A percentile compares a stretch with the other conserved stretches of the same genome.
phyloP scores from a whole-genome alignment of 805 yeast species.

The Pichia membranifaciens region DNA sequence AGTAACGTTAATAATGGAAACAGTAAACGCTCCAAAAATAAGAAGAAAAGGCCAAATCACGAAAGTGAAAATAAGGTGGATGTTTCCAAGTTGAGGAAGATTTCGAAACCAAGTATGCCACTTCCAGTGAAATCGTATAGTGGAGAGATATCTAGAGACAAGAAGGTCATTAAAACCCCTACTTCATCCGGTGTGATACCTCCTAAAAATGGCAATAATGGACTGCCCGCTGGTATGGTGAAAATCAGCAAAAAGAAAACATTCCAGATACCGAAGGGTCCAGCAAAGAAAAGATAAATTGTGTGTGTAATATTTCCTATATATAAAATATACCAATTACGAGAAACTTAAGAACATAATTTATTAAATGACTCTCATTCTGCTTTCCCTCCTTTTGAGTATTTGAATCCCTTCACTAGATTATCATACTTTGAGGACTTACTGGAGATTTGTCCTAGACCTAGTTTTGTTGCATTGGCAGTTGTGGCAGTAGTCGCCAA shows the following conservation, averaged over 20 bases:
- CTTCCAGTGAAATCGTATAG: slow-evolving; percentile 1
- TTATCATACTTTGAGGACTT: slow-evolving; percentile 7
- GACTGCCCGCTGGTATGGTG: slow-evolving; percentile 9
- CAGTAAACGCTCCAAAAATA: not conserved
- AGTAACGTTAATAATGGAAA: not conserved
- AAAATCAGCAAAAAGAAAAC: slow-evolving; percentile 14
- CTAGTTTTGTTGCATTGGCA: not conserved
- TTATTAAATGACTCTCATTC: no score
- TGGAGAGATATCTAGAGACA: slow-evolving; percentile 8
- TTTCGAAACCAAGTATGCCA: not conserved
- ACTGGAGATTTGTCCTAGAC: no score
- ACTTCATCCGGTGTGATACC: slow-evolving; percentile 7
- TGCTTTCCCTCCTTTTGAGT: slow-evolving; percentile 27
- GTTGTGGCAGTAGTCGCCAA: not conserved
- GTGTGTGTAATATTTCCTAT: no score
- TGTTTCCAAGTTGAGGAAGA: not conserved
- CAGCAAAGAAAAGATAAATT: not conserved
- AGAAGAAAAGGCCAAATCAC: not conserved
- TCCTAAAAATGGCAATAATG: not conserved
- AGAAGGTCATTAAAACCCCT: not conserved
- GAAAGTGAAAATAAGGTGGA: not conserved
- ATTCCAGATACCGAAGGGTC: not conserved
- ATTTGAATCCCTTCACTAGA: slow-evolving; percentile 15
- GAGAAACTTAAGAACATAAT: not conserved
- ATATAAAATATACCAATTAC: not conserved